A percentile compares a stretch with the other conserved stretches of the same genome.
Evolutionary conservation across 2,329 filamentous ascomycete species (phyloP).

Genomic region (Talaromyces pinophilus): DNA sequence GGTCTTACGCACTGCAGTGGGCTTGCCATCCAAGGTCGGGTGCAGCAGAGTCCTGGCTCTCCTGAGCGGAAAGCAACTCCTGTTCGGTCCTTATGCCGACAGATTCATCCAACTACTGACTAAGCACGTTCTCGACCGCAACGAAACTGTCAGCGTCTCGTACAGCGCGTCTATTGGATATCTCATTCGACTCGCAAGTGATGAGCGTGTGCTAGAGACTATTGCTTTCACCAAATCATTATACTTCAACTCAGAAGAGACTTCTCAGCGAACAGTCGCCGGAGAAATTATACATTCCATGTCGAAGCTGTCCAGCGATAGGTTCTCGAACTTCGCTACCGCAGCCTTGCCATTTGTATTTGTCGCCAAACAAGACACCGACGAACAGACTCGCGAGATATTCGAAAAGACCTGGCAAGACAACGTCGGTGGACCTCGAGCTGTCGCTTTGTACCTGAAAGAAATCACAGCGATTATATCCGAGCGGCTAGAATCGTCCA

Average conservation of each 20-base stretch:
- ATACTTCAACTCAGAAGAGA: slow-evolving; percentile 81
- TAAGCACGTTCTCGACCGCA: slow-evolving; percentile 83
- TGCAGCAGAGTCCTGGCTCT: slow-evolving; percentile 83
- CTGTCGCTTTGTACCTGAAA: slow-evolving; percentile 77
- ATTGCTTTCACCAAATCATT: slow-evolving; percentile 62
- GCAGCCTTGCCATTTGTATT: slow-evolving; percentile 84
- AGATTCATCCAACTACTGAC: slow-evolving; percentile 75
- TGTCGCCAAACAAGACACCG: slow-evolving; percentile 79
- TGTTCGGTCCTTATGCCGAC: slow-evolving; percentile 74
- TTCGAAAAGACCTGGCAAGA: slow-evolving; percentile 87
- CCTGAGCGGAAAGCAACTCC: slow-evolving; percentile 72
- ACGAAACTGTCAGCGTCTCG: slow-evolving; percentile 87
- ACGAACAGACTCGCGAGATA: slow-evolving; percentile 75
- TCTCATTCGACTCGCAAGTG: slow-evolving; percentile 66
- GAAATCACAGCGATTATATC: slow-evolving; percentile 75
- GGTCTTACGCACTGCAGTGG: slow-evolving; percentile 81
- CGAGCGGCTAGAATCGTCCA: slow-evolving; percentile 71
- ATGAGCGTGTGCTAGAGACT: slow-evolving; percentile 59
- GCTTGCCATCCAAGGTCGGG: slow-evolving; percentile 90
- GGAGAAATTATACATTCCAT: slow-evolving; percentile 82
- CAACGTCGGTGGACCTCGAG: slow-evolving; percentile 80
- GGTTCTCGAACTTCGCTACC: slow-evolving; percentile 75
- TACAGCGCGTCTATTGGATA: slow-evolving; percentile 89
- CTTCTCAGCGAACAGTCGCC: slow-evolving; percentile 70
- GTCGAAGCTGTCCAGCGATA: slow-evolving; percentile 83